Evolutionary conservation across 192 early-diverging fungal species (phyloP), one percentile per base, ranked within the genome.

Genomic region (Obelidium mucronatum): DNA sequence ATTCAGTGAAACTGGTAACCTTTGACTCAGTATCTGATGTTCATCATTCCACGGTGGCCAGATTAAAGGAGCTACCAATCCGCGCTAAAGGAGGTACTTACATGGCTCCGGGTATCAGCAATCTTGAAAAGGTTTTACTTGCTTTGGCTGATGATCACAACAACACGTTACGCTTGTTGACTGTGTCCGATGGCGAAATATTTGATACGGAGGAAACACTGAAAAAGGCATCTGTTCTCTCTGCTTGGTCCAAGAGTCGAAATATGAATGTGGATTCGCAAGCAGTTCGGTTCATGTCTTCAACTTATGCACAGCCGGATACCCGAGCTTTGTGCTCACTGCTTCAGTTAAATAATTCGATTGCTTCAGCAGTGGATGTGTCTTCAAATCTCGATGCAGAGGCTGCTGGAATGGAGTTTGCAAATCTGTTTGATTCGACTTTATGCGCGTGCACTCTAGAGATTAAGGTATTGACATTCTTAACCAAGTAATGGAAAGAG

Each of bases 311-410:
- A 15, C 39, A 62, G 28, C 67, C 79, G 0, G 78, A 80, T 52
- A 80, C 79, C 0, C 55, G 79, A 11, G 79, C 77, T 15, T 44
- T 80, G 22, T 81, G 64, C 3, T 76, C 79, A 0, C 39, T 80
- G 34, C 78, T 80, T 6, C 79, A 80, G 63, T 35, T 78, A 2
- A 71, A 81, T 5, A 81, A 73, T 6, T 28, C 63, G 3, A 37
- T 24, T 22, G 28, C 11, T 28, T 1, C 6, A 3, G 72, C 58
- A 2, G 30, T 34, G 42, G 59, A 77, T 34, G 44, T 76, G 1
- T 34, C 0, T 1, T 13, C 34, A 2, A 17, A 1, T 17, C 40
- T 0, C 2, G 1, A 19, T 24, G 54, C 1, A 11, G 65, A 76
- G 40, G 13, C 40, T 33, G 44, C 19, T 6, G 8, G 8, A 15